phyloP scores from a whole-genome alignment of 768 basidiomycete species.

The Xanthoconium stramineum region DNA sequence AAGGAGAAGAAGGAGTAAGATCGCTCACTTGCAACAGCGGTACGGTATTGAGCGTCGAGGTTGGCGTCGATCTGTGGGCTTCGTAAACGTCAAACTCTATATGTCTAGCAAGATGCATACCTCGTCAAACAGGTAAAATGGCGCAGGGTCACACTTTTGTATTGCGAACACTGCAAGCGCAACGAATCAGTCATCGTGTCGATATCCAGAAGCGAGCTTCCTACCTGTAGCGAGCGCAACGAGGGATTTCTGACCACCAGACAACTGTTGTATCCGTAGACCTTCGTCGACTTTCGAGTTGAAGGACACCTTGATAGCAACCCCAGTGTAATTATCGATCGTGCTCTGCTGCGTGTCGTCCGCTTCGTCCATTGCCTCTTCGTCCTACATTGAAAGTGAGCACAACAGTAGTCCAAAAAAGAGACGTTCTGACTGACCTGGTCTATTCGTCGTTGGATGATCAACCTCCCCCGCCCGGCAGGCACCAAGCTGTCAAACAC shows the following conservation, averaged over 20 bases:
- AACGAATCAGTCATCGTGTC: constrained; percentile 1
- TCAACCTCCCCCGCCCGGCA: constrained; percentile 83
- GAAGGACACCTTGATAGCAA: constrained; percentile 98
- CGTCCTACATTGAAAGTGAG: constrained; percentile 47
- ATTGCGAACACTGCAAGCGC: constrained; percentile 84
- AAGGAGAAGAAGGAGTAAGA: not conserved
- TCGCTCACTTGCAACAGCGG: constrained; percentile 85
- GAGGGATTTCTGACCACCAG: constrained; percentile 95
- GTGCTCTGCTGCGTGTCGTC: constrained; percentile 71
- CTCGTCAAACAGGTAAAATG: constrained; percentile 99
- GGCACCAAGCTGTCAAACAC: constrained; percentile 97
- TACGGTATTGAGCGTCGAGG: constrained; percentile 95
- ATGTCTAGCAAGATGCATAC: constrained; percentile 30
- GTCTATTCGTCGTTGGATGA: constrained; percentile 90
- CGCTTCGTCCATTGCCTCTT: constrained; percentile 62
- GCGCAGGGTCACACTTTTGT: constrained; percentile 98
- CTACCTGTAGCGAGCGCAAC: constrained; percentile 91
- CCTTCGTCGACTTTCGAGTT: constrained; percentile 99
- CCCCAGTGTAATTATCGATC: constrained; percentile 94
- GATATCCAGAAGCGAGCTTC: constrained; percentile 5
- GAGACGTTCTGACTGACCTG: constrained; percentile 43
- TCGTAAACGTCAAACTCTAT: not conserved
- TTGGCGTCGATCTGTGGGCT: constrained; percentile 85
- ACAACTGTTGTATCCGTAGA: constrained; percentile 91
- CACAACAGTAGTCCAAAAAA: not conserved